A percentile compares a stretch with the other conserved stretches of the same genome.
These are phyloP conservation scores for Russula olivacea DNA, from an alignment of 768 basidiomycete species.

Conservation along the genomic window DNA sequence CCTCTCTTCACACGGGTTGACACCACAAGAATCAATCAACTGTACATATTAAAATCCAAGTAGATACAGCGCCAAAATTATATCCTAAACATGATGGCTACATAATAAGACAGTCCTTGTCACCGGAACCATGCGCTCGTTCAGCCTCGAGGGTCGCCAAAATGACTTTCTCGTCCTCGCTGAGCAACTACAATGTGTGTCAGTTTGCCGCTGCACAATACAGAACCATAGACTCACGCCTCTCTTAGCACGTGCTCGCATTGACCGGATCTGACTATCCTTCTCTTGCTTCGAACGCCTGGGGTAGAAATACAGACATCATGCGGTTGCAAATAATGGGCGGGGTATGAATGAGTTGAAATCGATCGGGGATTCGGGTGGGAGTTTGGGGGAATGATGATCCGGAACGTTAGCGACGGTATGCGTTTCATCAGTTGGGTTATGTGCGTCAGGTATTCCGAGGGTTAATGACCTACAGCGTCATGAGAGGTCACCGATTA, in stretches of 20 bases:
- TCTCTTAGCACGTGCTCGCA: slow-evolving; percentile 69
- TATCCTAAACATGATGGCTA: slow-evolving; percentile 30
- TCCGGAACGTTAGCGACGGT: slow-evolving; percentile 24
- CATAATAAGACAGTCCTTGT: slow-evolving; percentile 53
- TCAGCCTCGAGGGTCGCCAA: slow-evolving; percentile 50
- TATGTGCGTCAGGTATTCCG: slow-evolving; percentile 26
- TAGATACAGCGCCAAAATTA: not conserved
- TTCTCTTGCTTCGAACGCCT: slow-evolving; percentile 73
- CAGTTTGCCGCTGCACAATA: slow-evolving; percentile 16
- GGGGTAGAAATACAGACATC: slow-evolving; percentile 35
- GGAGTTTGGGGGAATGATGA: slow-evolving; percentile 29
- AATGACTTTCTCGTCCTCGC: slow-evolving; percentile 57
- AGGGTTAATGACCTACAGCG: slow-evolving; percentile 43
- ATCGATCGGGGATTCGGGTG: slow-evolving; percentile 34
- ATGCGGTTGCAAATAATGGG: slow-evolving; percentile 62
- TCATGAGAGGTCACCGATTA: slow-evolving; percentile 49
- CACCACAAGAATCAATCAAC: not conserved
- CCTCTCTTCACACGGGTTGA: not conserved
- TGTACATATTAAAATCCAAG: not conserved
- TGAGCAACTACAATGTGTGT: slow-evolving; percentile 42
- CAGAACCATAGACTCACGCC: slow-evolving; percentile 45
- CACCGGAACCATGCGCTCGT: slow-evolving; percentile 32
- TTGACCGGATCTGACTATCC: slow-evolving; percentile 61
- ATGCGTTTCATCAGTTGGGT: slow-evolving; percentile 26
- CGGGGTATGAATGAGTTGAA: slow-evolving; percentile 56